These are phyloP conservation scores for Vitis hybrid DNA, from an alignment of 177 flowering plant species.

Conservation along the genomic window DNA sequence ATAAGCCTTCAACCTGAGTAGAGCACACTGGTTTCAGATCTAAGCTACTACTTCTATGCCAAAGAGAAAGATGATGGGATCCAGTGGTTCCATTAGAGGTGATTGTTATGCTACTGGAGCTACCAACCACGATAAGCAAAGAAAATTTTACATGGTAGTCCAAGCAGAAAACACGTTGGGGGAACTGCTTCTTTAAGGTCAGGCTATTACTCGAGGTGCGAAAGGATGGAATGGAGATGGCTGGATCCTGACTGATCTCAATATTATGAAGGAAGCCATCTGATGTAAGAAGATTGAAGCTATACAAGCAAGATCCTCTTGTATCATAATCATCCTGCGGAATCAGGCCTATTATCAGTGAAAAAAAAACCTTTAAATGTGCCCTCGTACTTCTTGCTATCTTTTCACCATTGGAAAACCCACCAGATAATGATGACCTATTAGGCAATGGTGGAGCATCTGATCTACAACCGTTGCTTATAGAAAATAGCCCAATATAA, in stretches of 20 bases:
- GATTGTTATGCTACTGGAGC: too few species aligned
- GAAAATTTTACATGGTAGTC: slow-evolving; percentile 17
- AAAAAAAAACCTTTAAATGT: slow-evolving; percentile 47
- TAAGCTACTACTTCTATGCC: too few species aligned
- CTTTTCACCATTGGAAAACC: slow-evolving; percentile 44
- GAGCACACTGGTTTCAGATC: too few species aligned
- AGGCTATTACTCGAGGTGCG: slow-evolving; percentile 25
- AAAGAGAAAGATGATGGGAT: too few species aligned
- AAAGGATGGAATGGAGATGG: slow-evolving; percentile 38
- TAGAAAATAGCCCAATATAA: too few species aligned
- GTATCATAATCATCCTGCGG: slow-evolving; percentile 38
- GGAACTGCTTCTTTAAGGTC: slow-evolving; percentile 37
- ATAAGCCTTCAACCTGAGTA: too few species aligned
- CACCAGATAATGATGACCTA: slow-evolving; percentile 3
- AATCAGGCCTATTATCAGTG: slow-evolving; percentile 59
- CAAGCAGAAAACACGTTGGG: slow-evolving; percentile 47
- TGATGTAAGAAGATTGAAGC: slow-evolving; percentile 63
- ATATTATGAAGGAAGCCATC: slow-evolving; percentile 73
- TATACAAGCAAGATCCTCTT: slow-evolving; percentile 60
- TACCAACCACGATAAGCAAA: too few species aligned
- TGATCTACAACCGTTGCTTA: too few species aligned
- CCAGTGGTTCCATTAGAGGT: too few species aligned
- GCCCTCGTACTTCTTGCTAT: slow-evolving; percentile 50
- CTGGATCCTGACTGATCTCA: slow-evolving; percentile 63
- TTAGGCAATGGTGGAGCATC: too few species aligned